Conservation (phyloP, 2,329 filamentous ascomycete genomes). For the Alternaria triticina region DNA sequence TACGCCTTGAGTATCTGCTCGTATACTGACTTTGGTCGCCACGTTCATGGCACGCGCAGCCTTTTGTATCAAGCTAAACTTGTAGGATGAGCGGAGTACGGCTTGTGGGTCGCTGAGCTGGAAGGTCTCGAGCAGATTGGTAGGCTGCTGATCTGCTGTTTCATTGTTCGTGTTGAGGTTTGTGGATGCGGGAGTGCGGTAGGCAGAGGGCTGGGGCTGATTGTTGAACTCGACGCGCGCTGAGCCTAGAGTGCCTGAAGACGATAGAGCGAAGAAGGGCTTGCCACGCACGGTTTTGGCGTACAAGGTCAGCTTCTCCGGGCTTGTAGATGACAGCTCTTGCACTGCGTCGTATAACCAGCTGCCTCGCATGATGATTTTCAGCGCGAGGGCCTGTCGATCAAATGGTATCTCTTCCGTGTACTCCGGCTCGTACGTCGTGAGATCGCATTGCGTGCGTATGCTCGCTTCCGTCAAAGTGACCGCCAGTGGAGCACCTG, state of each 20-base stretch:
- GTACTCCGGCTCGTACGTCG: constrained; percentile 75
- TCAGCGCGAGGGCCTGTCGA: constrained; percentile 79
- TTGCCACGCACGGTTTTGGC: constrained; percentile 35
- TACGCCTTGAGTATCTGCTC: constrained; percentile 87
- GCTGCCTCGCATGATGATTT: constrained; percentile 88
- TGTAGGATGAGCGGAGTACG: constrained; percentile 68
- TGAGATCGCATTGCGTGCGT: constrained; percentile 75
- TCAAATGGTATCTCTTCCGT: constrained; percentile 87
- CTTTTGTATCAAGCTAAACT: constrained; percentile 84
- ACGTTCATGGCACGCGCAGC: constrained; percentile 91
- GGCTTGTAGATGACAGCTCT: constrained; percentile 73
- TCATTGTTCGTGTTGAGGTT: constrained; percentile 15
- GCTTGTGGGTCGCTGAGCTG: constrained; percentile 56
- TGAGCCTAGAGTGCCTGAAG: constrained; percentile 64
- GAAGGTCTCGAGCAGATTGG: constrained; percentile 73
- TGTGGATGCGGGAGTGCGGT: constrained; percentile 18
- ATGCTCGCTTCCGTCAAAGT: constrained; percentile 86
- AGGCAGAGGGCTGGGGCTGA: constrained; percentile 32
- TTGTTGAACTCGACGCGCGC: constrained; percentile 67
- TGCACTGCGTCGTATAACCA: constrained; percentile 75
- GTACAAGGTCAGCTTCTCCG: constrained; percentile 71
- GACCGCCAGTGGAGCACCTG: constrained; percentile 81
- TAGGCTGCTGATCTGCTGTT: constrained; percentile 1
- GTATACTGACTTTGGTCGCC: constrained; percentile 88
- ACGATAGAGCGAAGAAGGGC: constrained; percentile 78